A percentile compares a stretch with the other conserved stretches of the same genome.
phyloP scores from a whole-genome alignment of 495 filamentous ascomycete genomes.

The Penicillium argentinense region DNA sequence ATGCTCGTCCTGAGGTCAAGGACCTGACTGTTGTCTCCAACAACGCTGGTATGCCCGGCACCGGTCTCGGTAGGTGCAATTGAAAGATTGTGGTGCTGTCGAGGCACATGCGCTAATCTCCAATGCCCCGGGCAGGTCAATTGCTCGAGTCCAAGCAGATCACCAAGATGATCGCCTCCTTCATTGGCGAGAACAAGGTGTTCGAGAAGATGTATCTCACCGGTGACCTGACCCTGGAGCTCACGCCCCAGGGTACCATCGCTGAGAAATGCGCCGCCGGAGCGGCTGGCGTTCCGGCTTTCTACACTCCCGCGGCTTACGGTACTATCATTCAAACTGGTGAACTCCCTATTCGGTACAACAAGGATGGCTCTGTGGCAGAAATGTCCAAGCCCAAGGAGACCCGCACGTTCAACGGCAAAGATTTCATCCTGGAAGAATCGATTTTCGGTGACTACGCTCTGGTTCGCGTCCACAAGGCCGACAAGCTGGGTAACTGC shows the following conservation, averaged over 20 bases:
- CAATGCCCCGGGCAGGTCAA: constrained; percentile 36
- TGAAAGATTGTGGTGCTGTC: background rate
- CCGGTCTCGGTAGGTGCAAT: constrained; percentile 59
- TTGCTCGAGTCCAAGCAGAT: constrained; percentile 78
- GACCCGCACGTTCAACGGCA: constrained; percentile 79
- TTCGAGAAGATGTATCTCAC: constrained; percentile 84
- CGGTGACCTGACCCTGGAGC: constrained; percentile 78
- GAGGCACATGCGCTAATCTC: background rate
- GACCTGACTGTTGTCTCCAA: constrained; percentile 84
- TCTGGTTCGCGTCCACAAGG: constrained; percentile 84
- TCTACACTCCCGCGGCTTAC: constrained; percentile 85
- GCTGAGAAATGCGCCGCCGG: constrained; percentile 83
- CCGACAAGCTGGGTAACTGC: constrained; percentile 86
- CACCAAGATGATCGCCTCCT: constrained; percentile 83
- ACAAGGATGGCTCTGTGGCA: constrained; percentile 71
- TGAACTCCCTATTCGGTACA: constrained; percentile 79
- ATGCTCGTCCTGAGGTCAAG: constrained; percentile 67
- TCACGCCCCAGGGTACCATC: constrained; percentile 85
- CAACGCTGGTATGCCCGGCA: constrained; percentile 79
- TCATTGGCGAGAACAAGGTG: constrained; percentile 87
- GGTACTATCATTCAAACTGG: constrained; percentile 84
- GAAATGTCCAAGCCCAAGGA: constrained; percentile 75
- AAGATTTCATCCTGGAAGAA: constrained; percentile 80
- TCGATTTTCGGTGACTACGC: constrained; percentile 82
- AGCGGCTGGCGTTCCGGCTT: constrained; percentile 83